Percentiles rank a stretch among this genome's conserved stretches.
Conservation (phyloP, 768 basidiomycete genomes). For the Trametes sanguinea region DNA sequence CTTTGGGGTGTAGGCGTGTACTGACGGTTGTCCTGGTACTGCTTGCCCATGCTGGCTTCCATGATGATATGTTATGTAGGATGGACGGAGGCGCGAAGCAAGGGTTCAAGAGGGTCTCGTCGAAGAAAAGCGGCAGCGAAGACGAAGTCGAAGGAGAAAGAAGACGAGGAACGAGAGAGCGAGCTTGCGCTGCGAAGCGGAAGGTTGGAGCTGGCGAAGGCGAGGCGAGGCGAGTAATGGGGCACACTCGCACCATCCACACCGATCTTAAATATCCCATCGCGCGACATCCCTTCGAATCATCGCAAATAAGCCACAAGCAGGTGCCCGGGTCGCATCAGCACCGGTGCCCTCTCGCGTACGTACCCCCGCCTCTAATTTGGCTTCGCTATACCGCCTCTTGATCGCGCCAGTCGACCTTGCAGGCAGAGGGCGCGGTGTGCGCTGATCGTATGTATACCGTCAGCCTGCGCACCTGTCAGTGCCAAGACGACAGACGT, state of each 20-base stretch:
- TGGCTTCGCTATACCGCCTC: not conserved
- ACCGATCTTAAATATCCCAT: not conserved
- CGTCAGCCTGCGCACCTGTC: no score
- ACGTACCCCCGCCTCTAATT: not conserved
- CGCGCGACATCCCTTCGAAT: not conserved
- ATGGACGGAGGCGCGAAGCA: not conserved
- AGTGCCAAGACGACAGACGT: no score
- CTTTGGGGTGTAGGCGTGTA: not conserved
- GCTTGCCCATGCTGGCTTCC: not conserved
- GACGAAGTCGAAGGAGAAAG: not conserved
- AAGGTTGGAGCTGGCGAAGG: no score
- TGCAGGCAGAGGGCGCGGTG: not conserved
- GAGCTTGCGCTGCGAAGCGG: not conserved
- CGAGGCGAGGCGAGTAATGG: not conserved
- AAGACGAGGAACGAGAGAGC: not conserved
- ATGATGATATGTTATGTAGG: not conserved
- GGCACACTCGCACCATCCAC: not conserved
- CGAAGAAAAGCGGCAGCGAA: not conserved
- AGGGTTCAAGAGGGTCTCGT: no score
- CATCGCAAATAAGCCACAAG: not conserved
- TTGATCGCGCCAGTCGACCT: not conserved
- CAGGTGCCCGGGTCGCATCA: not conserved
- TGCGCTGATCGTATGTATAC: not conserved
- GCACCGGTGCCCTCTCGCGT: not conserved
- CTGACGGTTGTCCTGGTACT: constrained; percentile 14